Evolutionary conservation across 257 asterid genomes (phyloP), one percentile per base, ranked within the genome.

Genomic region (Mentha longifolia): DNA sequence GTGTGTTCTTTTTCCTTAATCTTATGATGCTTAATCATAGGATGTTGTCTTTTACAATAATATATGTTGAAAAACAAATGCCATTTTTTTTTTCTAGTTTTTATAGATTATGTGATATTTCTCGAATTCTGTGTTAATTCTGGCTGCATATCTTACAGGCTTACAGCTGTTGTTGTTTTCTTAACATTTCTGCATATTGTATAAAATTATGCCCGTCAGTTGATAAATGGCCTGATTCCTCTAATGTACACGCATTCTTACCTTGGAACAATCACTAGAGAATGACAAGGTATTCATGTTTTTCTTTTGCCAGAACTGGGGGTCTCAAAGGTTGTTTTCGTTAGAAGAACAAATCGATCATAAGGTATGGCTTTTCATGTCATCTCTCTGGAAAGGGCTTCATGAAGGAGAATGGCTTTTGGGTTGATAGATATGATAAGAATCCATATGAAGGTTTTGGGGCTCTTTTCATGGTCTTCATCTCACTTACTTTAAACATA

Each of bases 331-430:
- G 86, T 52, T 94, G 84, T 94, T 91, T 78, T 94, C 99, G 45
- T 77, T 94, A 77, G 90, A 94, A 81, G 99, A 91, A 78, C 97
- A 94, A 79, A 83, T 87, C 67, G 80, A 86, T 77, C 97, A 86
- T 74, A 94, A 94, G 97, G 98, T 93, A 65, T 73, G 42, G 45
- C 30, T 41, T 73, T 46, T 30, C 10, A 50, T 71, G 50, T 66
- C 47, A 67, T 74, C 30, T 42, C 45, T 41, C 73, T 54, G 41
- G 39, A 43, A 70, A 68, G 66, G n/a, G 64, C 47, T 50, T 52
- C 31, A 49, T 42, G 61, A 17, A 39, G 55, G 59, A 47, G 42
- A 42, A 46, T 78, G n/a, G 45, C 17, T 59, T 33, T 5, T 37
- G 5, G 30, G 33, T 35, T 67, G 37, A 35, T 35, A 37, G 46